Percentiles rank a stretch among this genome's conserved stretches.
phyloP scores from a whole-genome alignment of 2,329 filamentous ascomycete genomes.

The Trichoderma sp. region DNA sequence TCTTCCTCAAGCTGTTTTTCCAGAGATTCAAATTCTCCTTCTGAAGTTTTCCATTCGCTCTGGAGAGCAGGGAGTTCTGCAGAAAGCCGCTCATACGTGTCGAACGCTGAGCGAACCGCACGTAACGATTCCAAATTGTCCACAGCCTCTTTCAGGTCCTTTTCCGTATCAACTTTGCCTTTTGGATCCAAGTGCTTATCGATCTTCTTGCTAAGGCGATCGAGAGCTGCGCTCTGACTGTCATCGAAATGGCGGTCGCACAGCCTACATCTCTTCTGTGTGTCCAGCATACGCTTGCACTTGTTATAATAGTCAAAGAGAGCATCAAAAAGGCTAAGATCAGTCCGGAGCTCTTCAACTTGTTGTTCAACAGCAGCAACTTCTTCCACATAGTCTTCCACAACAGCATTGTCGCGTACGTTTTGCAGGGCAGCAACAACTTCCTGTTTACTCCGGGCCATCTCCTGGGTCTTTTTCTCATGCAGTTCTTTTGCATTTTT shows the following conservation, averaged over 20 bases:
- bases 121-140: slow-evolving; percentile 57
- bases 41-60: slow-evolving; percentile 59
- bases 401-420: slow-evolving; percentile 43
- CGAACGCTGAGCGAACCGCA: slow-evolving; percentile 64
- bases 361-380: slow-evolving; percentile 54
- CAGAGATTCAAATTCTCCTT: slow-evolving; percentile 59
- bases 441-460: slow-evolving; percentile 57
- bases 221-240: slow-evolving; percentile 53
- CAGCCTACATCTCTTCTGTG: slow-evolving; percentile 71
- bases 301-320: slow-evolving; percentile 69
- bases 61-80: slow-evolving; percentile 69
- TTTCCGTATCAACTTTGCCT: slow-evolving; percentile 59
- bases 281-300: slow-evolving; percentile 63
- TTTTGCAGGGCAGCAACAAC: slow-evolving; percentile 49
- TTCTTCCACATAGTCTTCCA: slow-evolving; percentile 55
- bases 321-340: slow-evolving; percentile 66
- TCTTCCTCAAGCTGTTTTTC: slow-evolving; percentile 63
- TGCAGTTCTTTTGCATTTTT: slow-evolving; percentile 63
- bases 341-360: slow-evolving; percentile 58
- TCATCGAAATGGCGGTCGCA: slow-evolving; percentile 70
- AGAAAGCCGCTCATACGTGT: slow-evolving; percentile 68
- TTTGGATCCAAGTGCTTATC: slow-evolving; percentile 60
- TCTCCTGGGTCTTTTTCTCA: slow-evolving; percentile 61
- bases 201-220: slow-evolving; percentile 65
- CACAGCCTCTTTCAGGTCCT: slow-evolving; percentile 53